Conservation (phyloP, 768 basidiomycete genomes). For the Hygrophorus pudorinus region DNA sequence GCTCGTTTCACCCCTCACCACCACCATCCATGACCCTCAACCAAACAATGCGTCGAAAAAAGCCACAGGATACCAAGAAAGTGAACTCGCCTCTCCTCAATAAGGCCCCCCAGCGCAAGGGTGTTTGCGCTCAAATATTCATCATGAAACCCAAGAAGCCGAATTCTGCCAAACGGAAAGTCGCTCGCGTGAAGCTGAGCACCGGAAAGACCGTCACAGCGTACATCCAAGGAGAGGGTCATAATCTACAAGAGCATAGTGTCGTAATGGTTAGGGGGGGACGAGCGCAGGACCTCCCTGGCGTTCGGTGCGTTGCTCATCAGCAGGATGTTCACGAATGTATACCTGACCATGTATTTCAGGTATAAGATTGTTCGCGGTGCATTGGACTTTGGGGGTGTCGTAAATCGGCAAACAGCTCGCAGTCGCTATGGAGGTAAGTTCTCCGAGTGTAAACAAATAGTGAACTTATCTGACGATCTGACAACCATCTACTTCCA, state of each 20-base stretch:
- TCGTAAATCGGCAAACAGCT: conserved; percentile 69
- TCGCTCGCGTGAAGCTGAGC: conserved; percentile 85
- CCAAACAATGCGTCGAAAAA: conserved; percentile 78
- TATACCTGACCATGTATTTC: conserved; percentile 1
- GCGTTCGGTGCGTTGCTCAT: conserved; percentile 64
- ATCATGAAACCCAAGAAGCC: conserved; percentile 92
- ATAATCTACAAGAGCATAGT: conserved; percentile 95
- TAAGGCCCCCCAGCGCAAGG: conserved; percentile 78
- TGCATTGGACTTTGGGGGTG: conserved; percentile 83
- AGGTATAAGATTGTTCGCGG: conserved; percentile 97
- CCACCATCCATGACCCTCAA: conserved; percentile 65
- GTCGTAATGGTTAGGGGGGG: conserved; percentile 95
- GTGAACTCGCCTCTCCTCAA: conserved; percentile 69
- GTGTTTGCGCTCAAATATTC: conserved; percentile 75
- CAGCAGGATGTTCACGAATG: background rate
- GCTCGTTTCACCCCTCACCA: conserved; percentile 56
- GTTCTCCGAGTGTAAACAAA: conserved; percentile 13
- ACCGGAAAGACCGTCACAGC: conserved; percentile 86
- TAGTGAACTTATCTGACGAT: background rate
- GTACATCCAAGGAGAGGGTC: conserved; percentile 95
- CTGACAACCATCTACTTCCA: conserved; percentile 13
- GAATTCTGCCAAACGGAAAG: conserved; percentile 97
- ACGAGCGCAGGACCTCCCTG: conserved; percentile 93
- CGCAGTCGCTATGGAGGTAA: conserved; percentile 88
- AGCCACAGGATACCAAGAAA: conserved; percentile 36